Evolutionary conservation across 1,284 basidiomycete genomes (phyloP), one percentile per base, ranked within the genome.

Genomic region (Schizophyllum commune): DNA sequence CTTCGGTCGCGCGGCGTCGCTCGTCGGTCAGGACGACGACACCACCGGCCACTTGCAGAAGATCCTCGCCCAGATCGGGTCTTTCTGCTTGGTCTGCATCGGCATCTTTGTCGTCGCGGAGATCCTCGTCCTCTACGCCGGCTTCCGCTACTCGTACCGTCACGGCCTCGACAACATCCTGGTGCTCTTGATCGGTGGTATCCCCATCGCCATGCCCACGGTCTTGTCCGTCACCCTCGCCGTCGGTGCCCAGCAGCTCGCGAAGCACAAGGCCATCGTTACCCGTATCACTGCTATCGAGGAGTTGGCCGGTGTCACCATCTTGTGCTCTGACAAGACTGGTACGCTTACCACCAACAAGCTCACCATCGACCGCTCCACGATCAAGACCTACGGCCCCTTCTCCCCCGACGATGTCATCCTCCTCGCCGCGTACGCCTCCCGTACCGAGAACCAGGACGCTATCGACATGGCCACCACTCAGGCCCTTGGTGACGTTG

Each of bases 331-430:
- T 62, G 95, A 97, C 83, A 96, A 97, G 86, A 97, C 94, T 33
- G 94, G 94, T 78, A 97, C 94, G 58, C 85, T 97, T 64, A 98
- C 96, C 69, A 96, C 96, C 81, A 98, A 98, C 87, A 97, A 98
- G 83, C 92, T 98, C 69, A 97, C 95, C 71, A 97, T 98, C 70
- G 95, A 98, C 79, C 91, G 86, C 72, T 83, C 88, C 73, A 95
- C 94, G 69, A 90, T 98, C 77, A 89, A 90, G 71, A 94, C 91
- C 33, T 98, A 98, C 78, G 88, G 90, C 64, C 84, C 89, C 66
- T 96, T 94, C 84, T 86, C 86, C 62, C 82, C 89, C 53, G 92
- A 96, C 61, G 94, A 96, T 66, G 91, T 97, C 73, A 88, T 96
- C 74, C 89, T 96, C 61, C 86, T 96, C 67, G 89, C 95, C 58